Evolutionary conservation across 768 basidiomycete species (phyloP), one percentile per base, ranked within the genome.

Genomic region (Coprinopsis cinerea): DNA sequence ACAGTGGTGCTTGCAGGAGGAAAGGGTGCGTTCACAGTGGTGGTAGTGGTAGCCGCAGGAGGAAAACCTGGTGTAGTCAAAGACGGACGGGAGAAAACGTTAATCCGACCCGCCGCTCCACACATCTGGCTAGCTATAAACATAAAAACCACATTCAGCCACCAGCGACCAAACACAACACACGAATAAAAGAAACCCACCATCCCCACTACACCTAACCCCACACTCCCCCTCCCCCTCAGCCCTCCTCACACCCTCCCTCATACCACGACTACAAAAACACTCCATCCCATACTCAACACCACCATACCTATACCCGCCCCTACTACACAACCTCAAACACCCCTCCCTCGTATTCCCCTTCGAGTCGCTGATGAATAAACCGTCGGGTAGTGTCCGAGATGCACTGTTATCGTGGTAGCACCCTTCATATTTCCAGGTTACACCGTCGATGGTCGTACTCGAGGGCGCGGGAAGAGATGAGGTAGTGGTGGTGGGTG

Each of bases 231-330:
- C 55, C 15, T 62, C 60, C n/a, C n/a, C n/a, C 1, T 61, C 43
- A 6, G 59, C 55, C 0, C 17, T 47, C 3, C 54, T 18, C 3
- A 54, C 61, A 11, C 60, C 62, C 10, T 55, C 15, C 3, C 54
- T 55, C 17, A 68, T 55, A 0, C 55, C 52, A 17, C 60, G 55
- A 1, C 59, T 57, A 40, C 66, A 69, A 57, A 55, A 69, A 47
- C 68, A 68, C 49, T 69, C 65, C 0, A 53, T 49, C 9, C 65
- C 62, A 41, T 65, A 68, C 45, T 69, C 67, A 11, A 63, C 57
- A 0, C 67, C 69, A 2, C 59, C 64, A 40, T 59, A 69, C 1
- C 47, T 26, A 37, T 62, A 69, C 1, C 64, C 65, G 2, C 51
- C 50, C 4, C 55, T 49, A 9, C 56, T 44, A 42, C 67, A 71